These are phyloP conservation scores for Pythium insidiosum DNA, from an alignment of 352 stramenopile genomes.

Conservation along the genomic window DNA sequence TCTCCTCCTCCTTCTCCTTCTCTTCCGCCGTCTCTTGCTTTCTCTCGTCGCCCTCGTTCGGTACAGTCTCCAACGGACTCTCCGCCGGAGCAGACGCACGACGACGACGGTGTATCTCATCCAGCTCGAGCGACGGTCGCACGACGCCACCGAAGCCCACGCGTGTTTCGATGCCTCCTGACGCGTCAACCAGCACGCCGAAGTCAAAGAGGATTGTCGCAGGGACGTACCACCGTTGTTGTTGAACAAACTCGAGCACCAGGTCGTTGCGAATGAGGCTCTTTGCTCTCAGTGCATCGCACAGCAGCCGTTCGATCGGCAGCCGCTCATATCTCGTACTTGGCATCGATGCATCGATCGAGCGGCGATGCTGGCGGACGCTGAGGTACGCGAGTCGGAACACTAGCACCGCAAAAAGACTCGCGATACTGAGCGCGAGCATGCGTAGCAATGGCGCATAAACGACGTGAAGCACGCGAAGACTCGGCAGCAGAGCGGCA, in stretches of 20 bases:
- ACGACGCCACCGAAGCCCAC: neutral
- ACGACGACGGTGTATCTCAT: too few species aligned
- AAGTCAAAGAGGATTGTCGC: neutral
- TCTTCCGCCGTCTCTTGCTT: too few species aligned
- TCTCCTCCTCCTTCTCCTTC: too few species aligned
- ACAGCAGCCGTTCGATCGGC: neutral
- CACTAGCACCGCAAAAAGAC: neutral
- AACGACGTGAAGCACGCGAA: constrained; percentile 10
- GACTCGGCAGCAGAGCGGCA: constrained; percentile 3
- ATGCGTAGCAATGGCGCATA: constrained; percentile 2
- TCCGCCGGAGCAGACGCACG: too few species aligned
- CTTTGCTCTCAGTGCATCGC: neutral
- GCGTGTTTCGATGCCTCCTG: neutral
- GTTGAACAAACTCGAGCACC: neutral
- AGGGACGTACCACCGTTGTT: neutral
- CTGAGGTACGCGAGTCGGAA: neutral
- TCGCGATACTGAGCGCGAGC: neutral
- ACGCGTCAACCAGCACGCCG: neutral
- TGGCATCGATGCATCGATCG: neutral
- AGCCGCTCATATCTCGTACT: neutral
- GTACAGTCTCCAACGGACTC: too few species aligned
- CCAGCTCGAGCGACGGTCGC: neutral
- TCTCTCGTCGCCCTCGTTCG: too few species aligned
- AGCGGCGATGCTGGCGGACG: neutral
- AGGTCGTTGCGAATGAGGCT: neutral